Percentiles rank a stretch among this genome's conserved stretches.
These are phyloP conservation scores for Boletus rex-veris DNA, from an alignment of 768 basidiomycete genomes.

Conservation along the genomic window DNA sequence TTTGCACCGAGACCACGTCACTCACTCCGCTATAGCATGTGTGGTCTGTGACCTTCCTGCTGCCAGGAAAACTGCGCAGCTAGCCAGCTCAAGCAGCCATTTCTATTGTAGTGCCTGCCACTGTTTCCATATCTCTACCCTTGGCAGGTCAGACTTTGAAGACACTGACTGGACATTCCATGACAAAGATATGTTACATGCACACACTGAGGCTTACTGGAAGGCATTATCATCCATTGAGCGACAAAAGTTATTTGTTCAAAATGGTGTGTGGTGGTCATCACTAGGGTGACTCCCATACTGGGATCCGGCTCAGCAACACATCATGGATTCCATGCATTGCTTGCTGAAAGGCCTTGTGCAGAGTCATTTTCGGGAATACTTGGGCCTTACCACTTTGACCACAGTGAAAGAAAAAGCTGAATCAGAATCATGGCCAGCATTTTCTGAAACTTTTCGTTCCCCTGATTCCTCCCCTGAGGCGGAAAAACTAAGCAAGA, in stretches of 20 bases:
- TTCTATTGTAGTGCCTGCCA: conserved; percentile 29
- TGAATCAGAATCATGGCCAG: too few species aligned
- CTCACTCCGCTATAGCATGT: conserved; percentile 8
- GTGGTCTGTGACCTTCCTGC: conserved; percentile 34
- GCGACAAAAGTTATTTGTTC: too few species aligned
- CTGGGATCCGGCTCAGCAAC: background rate
- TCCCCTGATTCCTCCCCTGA: too few species aligned
- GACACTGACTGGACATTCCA: conserved; percentile 11
- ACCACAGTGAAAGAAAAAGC: too few species aligned
- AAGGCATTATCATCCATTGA: too few species aligned
- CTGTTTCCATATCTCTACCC: conserved; percentile 10
- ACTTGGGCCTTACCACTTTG: background rate
- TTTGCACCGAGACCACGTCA: too few species aligned
- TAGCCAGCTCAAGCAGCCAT: too few species aligned
- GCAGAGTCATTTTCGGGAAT: too few species aligned
- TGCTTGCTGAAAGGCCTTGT: background rate
- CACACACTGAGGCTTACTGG: too few species aligned
- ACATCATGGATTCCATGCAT: background rate
- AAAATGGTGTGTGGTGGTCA: background rate
- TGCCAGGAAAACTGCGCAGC: background rate
- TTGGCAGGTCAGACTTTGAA: conserved; percentile 2
- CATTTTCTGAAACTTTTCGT: too few species aligned
- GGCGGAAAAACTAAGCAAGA: too few species aligned
- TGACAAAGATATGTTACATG: background rate
- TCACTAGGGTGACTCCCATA: background rate